Evolutionary conservation across 2,329 filamentous ascomycete genomes (phyloP), one percentile per base, ranked within the genome.

Genomic region (Botryotinia calthae): DNA sequence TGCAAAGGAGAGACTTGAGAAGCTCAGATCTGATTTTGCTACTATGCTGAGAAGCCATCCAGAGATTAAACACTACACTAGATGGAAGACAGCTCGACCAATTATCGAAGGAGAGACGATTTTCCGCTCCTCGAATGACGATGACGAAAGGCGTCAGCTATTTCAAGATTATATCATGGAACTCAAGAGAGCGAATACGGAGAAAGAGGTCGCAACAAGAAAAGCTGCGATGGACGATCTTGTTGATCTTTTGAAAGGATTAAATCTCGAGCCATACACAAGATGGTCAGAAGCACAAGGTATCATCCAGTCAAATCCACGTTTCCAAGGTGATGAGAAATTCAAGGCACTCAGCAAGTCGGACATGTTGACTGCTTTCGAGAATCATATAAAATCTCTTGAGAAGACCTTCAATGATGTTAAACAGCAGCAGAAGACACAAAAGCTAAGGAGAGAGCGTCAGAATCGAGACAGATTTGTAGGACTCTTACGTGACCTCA

Each of bases 41-140:
- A 95, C 91, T 72, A 99, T 99, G 96, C 88, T 99, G 77, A 94
- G 92, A 83, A 95, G 94, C 77, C 95, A 99, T 82, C 94, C 95
- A 74, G 96, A 99, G 82, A 98, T 99, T 83, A 96, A 95, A 82
- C 90, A 98, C 82, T 98, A 97, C 82, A 98, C 95, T 59, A 92
- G 94, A 75, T 99, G 96, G 96, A 97, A 94, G 87, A 98, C 94
- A 25, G 96, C 95, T 70, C 91, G 93, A 67, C 94, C 94, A 16
- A 97, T 98, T 76, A 94, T 99, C 75, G 94, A 98, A 82, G 92
- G 92, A 67, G 96, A 99, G 85, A 96, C 94, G 65, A 96, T 97
- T 74, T 99, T 98, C 84, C 91, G 94, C 78, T 95, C 94, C 44
- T 95, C 95, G 61, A 92, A 92, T 78, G 88, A 95, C 80, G 96